Conservation (phyloP, 1,284 basidiomycete species). For the Moesziomyces sp. region DNA sequence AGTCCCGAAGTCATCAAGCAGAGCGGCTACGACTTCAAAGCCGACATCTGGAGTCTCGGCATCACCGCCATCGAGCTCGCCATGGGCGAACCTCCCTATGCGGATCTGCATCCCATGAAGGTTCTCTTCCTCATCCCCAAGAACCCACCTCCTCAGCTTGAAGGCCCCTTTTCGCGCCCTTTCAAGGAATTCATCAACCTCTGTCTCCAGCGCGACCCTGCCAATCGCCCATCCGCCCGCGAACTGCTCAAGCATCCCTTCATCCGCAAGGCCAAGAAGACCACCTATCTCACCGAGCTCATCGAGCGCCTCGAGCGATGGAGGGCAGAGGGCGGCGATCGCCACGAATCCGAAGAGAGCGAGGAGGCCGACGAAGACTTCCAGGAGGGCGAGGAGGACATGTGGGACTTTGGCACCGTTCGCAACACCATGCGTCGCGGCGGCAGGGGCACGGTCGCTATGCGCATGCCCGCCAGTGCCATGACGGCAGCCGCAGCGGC, state of each 20-base stretch:
- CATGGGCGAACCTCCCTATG: conserved; percentile 96
- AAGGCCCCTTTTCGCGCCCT: conserved; percentile 85
- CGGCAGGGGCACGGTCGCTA: conserved; percentile 41
- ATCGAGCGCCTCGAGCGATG: conserved; percentile 94
- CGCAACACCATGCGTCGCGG: conserved; percentile 54
- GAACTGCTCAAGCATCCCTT: conserved; percentile 97
- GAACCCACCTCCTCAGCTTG: conserved; percentile 90
- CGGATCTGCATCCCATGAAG: conserved; percentile 99
- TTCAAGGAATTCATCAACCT: conserved; percentile 94
- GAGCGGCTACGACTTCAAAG: conserved; percentile 97
- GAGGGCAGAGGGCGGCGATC: conserved; percentile 76
- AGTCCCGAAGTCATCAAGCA: conserved; percentile 99
- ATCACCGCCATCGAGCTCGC: conserved; percentile 98
- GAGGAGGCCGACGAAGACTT: conserved; percentile 53
- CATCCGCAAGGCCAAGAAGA: conserved; percentile 91
- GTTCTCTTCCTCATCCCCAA: conserved; percentile 98
- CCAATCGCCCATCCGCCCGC: conserved; percentile 91
- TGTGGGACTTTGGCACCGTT: conserved; percentile 64
- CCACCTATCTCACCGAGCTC: conserved; percentile 90
- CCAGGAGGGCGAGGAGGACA: conserved; percentile 53
- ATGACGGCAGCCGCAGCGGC: conserved; percentile 45
- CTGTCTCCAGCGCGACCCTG: conserved; percentile 92
- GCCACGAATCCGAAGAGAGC: conserved; percentile 54
- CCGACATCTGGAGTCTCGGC: conserved; percentile 78
- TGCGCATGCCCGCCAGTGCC: conserved; percentile 51